These are phyloP conservation scores for Drechslerella coelobrocha DNA, from an alignment of 2,329 filamentous ascomycete species.

Conservation along the genomic window DNA sequence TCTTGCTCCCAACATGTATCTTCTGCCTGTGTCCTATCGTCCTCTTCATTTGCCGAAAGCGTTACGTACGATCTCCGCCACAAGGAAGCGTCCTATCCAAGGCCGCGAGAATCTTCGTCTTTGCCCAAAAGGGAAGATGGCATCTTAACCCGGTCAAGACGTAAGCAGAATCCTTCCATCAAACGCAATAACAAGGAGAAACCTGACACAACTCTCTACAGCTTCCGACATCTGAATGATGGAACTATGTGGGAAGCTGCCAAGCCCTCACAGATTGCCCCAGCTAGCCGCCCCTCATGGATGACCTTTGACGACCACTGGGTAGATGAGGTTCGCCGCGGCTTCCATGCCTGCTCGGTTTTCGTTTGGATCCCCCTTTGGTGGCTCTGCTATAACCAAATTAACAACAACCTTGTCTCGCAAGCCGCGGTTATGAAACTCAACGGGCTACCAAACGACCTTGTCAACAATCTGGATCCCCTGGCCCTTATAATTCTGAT, in stretches of 20 bases:
- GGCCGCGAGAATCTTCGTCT: constrained; percentile 67
- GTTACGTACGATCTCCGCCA: constrained; percentile 70
- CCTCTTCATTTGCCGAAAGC: constrained; percentile 67
- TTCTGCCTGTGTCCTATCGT: constrained; percentile 70
- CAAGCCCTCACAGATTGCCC: constrained; percentile 70
- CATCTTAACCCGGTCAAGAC: constrained; percentile 68
- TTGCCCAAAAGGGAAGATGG: constrained; percentile 70
- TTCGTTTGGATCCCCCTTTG: constrained; percentile 69
- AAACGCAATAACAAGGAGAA: constrained; percentile 18
- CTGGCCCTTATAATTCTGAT: constrained; percentile 55
- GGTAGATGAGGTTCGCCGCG: constrained; percentile 79
- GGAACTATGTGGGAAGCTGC: constrained; percentile 70
- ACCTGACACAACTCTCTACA: constrained; percentile 44
- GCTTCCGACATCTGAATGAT: constrained; percentile 64
- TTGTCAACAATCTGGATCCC: constrained; percentile 55
- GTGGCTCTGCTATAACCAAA: constrained; percentile 67
- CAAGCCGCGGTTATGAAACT: constrained; percentile 70
- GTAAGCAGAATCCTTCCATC: constrained; percentile 56
- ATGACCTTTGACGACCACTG: constrained; percentile 84
- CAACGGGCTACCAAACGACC: constrained; percentile 58
- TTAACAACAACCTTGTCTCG: constrained; percentile 66
- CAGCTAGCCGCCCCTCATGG: constrained; percentile 68
- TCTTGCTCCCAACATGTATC: constrained; percentile 70
- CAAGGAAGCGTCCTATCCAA: constrained; percentile 75
- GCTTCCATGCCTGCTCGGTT: constrained; percentile 68